Base-by-base conservation (phyloP, 495 filamentous ascomycete species). In the Tuber melanosporum region DNA sequence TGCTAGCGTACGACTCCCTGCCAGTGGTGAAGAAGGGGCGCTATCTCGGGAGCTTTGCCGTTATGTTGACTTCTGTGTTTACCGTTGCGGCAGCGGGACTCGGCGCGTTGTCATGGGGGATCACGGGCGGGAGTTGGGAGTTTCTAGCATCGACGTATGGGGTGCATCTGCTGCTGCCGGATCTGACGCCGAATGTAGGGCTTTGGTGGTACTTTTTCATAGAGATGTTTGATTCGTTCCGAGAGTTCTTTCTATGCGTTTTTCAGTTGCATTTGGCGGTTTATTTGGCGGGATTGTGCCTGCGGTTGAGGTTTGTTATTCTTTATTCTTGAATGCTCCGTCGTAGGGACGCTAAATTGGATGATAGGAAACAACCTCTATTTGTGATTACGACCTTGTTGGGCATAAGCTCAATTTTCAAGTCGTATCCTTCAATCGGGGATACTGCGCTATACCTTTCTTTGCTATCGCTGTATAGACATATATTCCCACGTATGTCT, bases 191-290 rank as follows among this genome's bases (percentile, higher is more conserved):
- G 39, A 99, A 98, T 79, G 91, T 96, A 57, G 95, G 95, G 2
- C 88, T 99, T 0, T 99, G 95, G 95, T 99, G 95, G 95, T 99
- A 99, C 86, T 99, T 98, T 85, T 98, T 99, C 86, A 96, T 95
- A 80, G 95, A 99, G 85, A 99, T 99, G 90, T 99, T 99, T 84
- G 95, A 99, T 85, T 95, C 94, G 7, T 99, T 99, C 88, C 90
- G 95, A 39, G 91, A 92, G 72, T 98, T 99, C 87, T 99, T 99
- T 87, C 88, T 99, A 3, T 96, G 92, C 36, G 94, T 98, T 9
- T 99, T 99, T 85, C 98, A 96, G 93, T 89, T 99, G 75, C 96
- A 99, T 85, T 87, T 98, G 72, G 90, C 91, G 4, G 90, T 91
- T 57, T 99, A 99, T 84, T 92, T 95, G 6, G 93, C 90, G 32